Evolutionary conservation across 2,329 filamentous ascomycete species (phyloP), one percentile per base, ranked within the genome.

Genomic region (Gremmenia infestans): DNA sequence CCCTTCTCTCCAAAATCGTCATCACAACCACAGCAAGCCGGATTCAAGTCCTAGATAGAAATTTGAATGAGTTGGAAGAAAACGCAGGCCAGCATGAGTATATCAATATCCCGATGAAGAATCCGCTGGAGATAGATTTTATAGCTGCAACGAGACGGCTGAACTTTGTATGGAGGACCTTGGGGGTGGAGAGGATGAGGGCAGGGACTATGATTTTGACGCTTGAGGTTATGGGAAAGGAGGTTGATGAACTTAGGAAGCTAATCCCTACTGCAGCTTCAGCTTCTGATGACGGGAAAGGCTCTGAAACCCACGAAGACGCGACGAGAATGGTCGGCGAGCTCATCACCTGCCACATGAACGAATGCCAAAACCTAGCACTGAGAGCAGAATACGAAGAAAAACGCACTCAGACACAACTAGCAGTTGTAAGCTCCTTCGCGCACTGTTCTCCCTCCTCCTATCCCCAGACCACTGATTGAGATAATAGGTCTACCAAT

Each of bases 81-180:
- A 19, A 14, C 5, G 49, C 53, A 35, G 54, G 53, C 8, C 57
- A 59, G 32, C 57, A 59, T 37, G 48, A 54, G 36, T 56, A 48
- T 17, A 36, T 47, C 28, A 54, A 54, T 35, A 25, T 50, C 6
- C 50, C 55, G 1, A 8, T 54, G n/a, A 52, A 42, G 5, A 48
- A 57, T 25, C 57, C 57, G 5, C 25, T 60, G 1, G 42, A 57
- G 12, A 19, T 53, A 9, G 52, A 60, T 28, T 60, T 60, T 47
- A 32, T 52, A 5, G 25, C 22, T 5, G 50, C 50, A 8, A 57
- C 54, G n/a, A 39, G 57, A 9, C 23, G 22, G 5, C 25, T 60
- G 19, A 45, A 32, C 19, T 43, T 48, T 19, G 42, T 37, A 35
- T 25, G 50, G 22, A 39, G 50, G 32, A 53, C 32, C 8, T 7